Conservation (phyloP, 2,329 filamentous ascomycete genomes). For the Mollisiaceae sp. region DNA sequence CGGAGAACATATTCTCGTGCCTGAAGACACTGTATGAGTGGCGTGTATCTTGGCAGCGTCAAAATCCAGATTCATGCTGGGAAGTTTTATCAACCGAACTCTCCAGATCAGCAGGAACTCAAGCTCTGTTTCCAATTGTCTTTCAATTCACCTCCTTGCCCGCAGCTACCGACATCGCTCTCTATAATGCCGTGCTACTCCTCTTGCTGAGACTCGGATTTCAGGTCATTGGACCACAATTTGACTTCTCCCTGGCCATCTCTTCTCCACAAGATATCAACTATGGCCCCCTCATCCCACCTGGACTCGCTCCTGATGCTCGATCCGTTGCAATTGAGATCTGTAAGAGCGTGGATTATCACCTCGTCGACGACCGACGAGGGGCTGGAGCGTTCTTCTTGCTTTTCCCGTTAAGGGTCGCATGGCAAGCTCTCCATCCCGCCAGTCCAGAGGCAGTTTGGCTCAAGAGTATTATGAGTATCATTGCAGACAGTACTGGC, state of each 20-base stretch:
- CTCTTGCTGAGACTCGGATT: constrained; percentile 12
- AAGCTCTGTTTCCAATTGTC: constrained; percentile 1
- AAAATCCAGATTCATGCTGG: constrained; percentile 13
- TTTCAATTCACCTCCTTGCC: neutral
- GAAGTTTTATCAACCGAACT: neutral
- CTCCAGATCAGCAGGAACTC: neutral
- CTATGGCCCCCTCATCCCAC: neutral
- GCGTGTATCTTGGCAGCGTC: constrained; percentile 12
- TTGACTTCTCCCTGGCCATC: constrained; percentile 4
- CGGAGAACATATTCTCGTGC: constrained; percentile 1
- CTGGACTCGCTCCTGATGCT: constrained; percentile 9
- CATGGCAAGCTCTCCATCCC: neutral
- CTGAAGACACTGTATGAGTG: constrained; percentile 14
- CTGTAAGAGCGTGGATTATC: constrained; percentile 16
- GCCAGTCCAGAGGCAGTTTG: neutral
- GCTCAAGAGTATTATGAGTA: neutral
- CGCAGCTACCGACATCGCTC: neutral
- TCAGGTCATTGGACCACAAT: constrained; percentile 4
- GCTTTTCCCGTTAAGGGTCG: constrained; percentile 16
- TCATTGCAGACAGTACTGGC: neutral
- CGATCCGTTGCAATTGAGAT: constrained; percentile 10
- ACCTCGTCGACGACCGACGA: neutral
- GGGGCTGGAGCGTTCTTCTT: constrained; percentile 12
- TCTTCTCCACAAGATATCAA: neutral
- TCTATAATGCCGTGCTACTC: constrained; percentile 18